phyloP scores from a whole-genome alignment of 345 rosid genomes.

The Syzygium aromaticum region DNA sequence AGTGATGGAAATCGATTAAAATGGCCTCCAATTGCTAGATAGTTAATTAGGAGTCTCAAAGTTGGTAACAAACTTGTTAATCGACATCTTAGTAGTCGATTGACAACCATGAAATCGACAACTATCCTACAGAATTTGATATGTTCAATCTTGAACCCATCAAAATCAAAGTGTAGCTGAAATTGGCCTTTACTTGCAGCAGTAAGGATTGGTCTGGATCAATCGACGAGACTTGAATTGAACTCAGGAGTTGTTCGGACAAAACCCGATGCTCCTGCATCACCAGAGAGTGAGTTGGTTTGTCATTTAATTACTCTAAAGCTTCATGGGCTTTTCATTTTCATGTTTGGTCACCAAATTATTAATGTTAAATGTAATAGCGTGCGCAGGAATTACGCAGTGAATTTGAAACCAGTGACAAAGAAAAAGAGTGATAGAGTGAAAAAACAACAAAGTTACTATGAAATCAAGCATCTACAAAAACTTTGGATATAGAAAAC shows the following conservation, averaged over 20 bases:
- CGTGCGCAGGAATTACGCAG: neutral
- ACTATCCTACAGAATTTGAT: neutral
- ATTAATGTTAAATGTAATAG: neutral
- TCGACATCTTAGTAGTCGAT: neutral
- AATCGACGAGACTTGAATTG: accelerated
- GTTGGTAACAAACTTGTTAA: neutral
- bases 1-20: neutral
- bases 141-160: neutral
- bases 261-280: neutral
- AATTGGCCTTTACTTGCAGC: neutral
- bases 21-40: neutral
- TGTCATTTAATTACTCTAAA: neutral
- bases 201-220: neutral
- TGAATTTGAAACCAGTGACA: neutral
- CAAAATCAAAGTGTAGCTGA: neutral
- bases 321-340: neutral
- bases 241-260: neutral
- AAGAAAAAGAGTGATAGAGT: neutral
- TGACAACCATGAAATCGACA: neutral
- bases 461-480: neutral
- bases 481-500: too few relatives aligned
- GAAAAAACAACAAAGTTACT: neutral
- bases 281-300: neutral
- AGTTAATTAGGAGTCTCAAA: neutral
- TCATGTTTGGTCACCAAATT: neutral